phyloP scores from a whole-genome alignment of 805 yeast genomes.

The Komagataella ulmi region DNA sequence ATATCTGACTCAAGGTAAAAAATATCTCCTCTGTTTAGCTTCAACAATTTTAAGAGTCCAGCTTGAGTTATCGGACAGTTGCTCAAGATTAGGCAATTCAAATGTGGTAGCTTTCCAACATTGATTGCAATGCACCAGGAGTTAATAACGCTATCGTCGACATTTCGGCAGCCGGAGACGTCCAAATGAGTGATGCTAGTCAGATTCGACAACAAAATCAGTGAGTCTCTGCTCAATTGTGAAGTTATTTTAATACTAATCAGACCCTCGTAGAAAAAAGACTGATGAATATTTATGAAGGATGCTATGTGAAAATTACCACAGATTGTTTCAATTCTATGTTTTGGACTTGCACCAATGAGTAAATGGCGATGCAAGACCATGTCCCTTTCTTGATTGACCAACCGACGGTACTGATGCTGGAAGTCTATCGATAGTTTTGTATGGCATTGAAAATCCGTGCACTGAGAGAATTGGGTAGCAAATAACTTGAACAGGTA shows the following conservation, averaged over 20 bases:
- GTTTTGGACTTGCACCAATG: neutral
- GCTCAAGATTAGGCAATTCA: constrained; percentile 8
- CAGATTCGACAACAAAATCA: constrained; percentile 3
- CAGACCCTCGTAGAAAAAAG: constrained; percentile 7
- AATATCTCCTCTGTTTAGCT: neutral
- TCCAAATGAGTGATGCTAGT: constrained; percentile 2
- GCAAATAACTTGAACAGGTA: constrained; percentile 16
- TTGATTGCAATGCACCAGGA: constrained; percentile 13
- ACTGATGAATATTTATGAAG: neutral
- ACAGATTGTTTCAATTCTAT: neutral
- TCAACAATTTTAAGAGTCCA: neutral
- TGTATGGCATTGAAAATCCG: constrained; percentile 9
- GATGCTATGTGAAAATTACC: neutral
- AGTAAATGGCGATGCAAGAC: neutral
- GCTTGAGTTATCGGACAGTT: neutral
- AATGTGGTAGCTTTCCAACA: constrained; percentile 11
- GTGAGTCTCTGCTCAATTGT: neutral
- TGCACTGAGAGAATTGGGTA: constrained; percentile 6
- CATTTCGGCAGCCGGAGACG: constrained; percentile 1
- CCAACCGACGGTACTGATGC: neutral
- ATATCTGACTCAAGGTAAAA: neutral
- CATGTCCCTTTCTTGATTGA: neutral
- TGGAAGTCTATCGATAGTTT: neutral
- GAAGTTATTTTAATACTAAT: constrained; percentile 8
- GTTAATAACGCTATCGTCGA: constrained; percentile 10